Percentiles rank a stretch among this genome's conserved stretches.
phyloP scores from a whole-genome alignment of 345 rosid genomes.

The Gossypium ekmanianum region DNA sequence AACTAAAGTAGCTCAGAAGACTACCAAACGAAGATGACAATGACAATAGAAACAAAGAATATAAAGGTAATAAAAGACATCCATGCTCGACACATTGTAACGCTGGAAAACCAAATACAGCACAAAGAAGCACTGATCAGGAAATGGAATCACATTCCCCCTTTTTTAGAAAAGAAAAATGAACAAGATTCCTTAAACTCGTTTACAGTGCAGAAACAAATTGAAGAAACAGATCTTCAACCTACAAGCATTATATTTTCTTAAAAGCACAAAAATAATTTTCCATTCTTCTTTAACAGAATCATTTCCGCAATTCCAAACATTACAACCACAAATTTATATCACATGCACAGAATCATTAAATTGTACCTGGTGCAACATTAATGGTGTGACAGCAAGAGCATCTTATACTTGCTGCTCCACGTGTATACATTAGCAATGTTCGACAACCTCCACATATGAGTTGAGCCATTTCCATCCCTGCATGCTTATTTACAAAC shows the following conservation, averaged over 20 bases:
- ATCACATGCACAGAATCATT: constrained; percentile 1
- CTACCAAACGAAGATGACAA: background rate
- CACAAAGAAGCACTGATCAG: too few species aligned
- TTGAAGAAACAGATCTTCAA: background rate
- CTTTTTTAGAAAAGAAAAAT: background rate
- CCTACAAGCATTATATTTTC: background rate
- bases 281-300: background rate
- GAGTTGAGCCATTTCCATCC: constrained; percentile 84
- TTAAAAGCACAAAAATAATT: background rate
- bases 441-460: constrained; percentile 90
- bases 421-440: constrained; percentile 81
- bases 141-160: too few species aligned
- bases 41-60: too few species aligned
- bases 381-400: constrained; percentile 89
- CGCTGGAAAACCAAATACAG: too few species aligned
- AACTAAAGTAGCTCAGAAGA: background rate
- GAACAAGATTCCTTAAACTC: background rate
- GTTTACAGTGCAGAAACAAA: background rate
- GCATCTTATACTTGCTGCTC: constrained; percentile 87
- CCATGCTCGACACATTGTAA: background rate
- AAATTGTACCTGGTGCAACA: constrained; percentile 58
- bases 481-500: constrained; percentile 29
- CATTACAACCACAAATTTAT: background rate
- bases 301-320: background rate
- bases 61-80: background rate